Base-by-base conservation (phyloP, 225 moss, liverwort and hornwort genomes). In the Ulota crispa region DNA sequence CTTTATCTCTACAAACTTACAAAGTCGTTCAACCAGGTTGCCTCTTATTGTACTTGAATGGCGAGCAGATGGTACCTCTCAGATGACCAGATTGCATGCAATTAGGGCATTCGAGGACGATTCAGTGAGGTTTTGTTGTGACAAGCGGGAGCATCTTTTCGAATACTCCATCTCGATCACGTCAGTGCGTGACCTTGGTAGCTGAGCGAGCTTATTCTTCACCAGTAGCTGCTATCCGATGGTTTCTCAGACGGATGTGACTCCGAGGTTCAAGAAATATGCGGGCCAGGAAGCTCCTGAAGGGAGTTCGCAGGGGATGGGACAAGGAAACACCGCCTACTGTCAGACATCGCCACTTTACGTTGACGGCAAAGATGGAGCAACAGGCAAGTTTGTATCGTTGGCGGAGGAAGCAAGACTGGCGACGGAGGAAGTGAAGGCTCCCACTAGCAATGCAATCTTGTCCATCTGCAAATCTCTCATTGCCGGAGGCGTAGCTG, bases 321-420 rank as follows among this genome's bases (percentile, higher is more conserved):
- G 93, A 59, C 92, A 94, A 84, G 90, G 92, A 15, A 94, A 95
- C 85, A 94, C 97, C 23, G 95, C 86, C 0, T 97, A 95, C 72
- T 97, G 95, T 73, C 95, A 97, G 75, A 94, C 93, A 60, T 95
- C 97, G 82, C 97, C 97, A 26, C 83, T 97, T 72, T 97, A 95
- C 76, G 97, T 97, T 68, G 95, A 94, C 80, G 92, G 94, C 28
- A 97, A 97, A 68, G 97, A 94, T 68, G 89, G 89, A n/a, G 69
- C 95, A 11, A 81, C 93, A 3, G 86, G 88, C 26, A 91, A 92
- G 50, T 85, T 97, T 28, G 94, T 87, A 30, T 85, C 95, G 0
- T 77, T 95, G 76, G 97, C 95, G 12, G 93, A 97, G 73, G 97
- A 93, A 65, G 97, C 97, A 8, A 91, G 92, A 52, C 80, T 88